Evolutionary conservation across 2,329 filamentous ascomycete genomes (phyloP), one percentile per base, ranked within the genome.

Genomic region (Beauveria varroae): DNA sequence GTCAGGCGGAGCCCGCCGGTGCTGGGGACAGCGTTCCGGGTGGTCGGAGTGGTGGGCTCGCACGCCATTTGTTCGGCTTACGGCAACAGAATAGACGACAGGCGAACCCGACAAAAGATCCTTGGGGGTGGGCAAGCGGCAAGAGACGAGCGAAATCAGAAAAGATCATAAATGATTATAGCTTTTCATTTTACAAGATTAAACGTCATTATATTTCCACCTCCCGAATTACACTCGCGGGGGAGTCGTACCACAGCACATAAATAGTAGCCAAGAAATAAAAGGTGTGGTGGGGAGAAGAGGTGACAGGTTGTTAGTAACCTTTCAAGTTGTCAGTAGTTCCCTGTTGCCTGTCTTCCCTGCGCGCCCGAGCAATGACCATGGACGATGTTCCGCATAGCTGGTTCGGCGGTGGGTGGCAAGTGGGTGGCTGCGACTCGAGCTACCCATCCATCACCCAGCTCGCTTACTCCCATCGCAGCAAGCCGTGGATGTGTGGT

Each of bases 371-470:
- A 37, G 12, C 34, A 37, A 37, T 37, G 34, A 37, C 34, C 46
- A 49, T 16, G 41, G 14, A 34, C 18, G 10, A 61, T 61, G 52
- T 61, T 52, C 52, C 52, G 52, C 59, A 57, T 61, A 61, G 40
- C 34, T 56, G 44, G 59, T 34, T 56, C 44, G 24, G 50, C 46
- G 41, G 49, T 14, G 34, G 34, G 34, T 37, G 30, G 30, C 30
- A 34, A 34, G 30, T 34, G 34, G 34, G 34, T 37, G 34, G 12
- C 34, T 37, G 34, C 12, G 34, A 37, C 34, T 37, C 34, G 12
- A 37, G 12, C 34, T 14, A 14, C 34, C 34, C 34, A 37, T 37
- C 34, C 30, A 34, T 43, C 40, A n/a, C 50, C 26, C n/a, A 34
- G 22, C 8, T 46, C 20, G 10, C 20, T 10, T 10, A 18, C 47